Conservation (phyloP, 352 stramenopile genomes). For the Peronosclerospora sorghi region DNA sequence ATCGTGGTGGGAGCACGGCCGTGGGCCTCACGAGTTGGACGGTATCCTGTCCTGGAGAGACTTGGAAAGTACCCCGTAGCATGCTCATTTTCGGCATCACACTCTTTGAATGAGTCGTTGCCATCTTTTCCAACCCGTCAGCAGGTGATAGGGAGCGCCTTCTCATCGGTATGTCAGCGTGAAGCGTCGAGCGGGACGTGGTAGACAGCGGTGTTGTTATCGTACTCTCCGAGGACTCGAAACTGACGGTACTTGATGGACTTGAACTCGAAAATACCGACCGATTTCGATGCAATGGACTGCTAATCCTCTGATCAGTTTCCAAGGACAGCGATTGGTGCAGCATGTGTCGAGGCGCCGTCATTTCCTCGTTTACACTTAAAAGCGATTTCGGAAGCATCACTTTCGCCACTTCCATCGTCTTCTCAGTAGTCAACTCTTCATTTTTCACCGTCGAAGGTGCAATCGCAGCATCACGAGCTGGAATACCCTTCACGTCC, state of each 20-base stretch:
- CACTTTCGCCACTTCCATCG: too few relatives aligned
- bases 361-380: too few relatives aligned
- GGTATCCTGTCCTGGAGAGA: constrained; percentile 16
- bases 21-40: constrained; percentile 16
- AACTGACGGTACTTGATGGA: constrained; percentile 19
- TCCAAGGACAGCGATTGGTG: not conserved
- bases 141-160: constrained; percentile 41
- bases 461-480: constrained; percentile 2
- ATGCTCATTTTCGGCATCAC: constrained; percentile 49
- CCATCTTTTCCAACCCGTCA: constrained; percentile 51
- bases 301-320: too few relatives aligned
- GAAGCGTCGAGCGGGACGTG: constrained; percentile 14
- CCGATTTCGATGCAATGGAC: constrained; percentile 26
- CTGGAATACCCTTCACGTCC: not conserved
- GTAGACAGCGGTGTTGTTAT: constrained; percentile 12
- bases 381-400: too few relatives aligned
- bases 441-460: not conserved
- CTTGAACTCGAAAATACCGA: constrained; percentile 16
- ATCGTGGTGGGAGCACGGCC: constrained; percentile 45
- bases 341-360: too few relatives aligned
- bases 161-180: constrained; percentile 11
- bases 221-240: constrained; percentile 24
- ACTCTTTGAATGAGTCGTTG: constrained; percentile 32
- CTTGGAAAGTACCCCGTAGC: constrained; percentile 45
- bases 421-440: not conserved